Base-by-base conservation (phyloP, 352 stramenopile genomes). In the Phytopythium aichiense region DNA sequence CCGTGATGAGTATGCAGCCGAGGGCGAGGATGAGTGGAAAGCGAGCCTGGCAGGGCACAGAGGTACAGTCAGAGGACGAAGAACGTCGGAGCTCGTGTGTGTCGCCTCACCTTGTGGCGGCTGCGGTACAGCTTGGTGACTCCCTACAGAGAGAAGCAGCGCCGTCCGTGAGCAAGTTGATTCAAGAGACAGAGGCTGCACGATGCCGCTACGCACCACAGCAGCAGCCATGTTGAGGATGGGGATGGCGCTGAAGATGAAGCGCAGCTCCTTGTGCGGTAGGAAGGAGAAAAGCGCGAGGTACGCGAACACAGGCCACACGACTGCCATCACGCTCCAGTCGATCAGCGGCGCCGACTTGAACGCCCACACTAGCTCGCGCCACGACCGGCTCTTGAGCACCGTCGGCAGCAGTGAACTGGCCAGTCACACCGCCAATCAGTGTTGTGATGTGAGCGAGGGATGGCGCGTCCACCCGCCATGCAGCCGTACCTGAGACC, bases 261-360 rank as follows among this genome's bases (percentile, higher is more conserved):
- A 99, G 56, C 97, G 83, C 15, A 99, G 85, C 72, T 99, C 97
- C 70, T 99, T 99, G 81, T 99, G 97, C 15, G 95, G 96, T 20
- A 99, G 76, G 31, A 97, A 67, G 1, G 96, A 99, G 68, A 98
- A 99, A 7, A 99, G 76, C 18, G 67, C 69, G 9, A 99, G 66
- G 72, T 99, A 99, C 35, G 84, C 67, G 31, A 91, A 70, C 25
- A 87, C 68, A 0, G 84, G 84, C 80, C 80, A 91, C 42, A 83
- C 67, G 56, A 90, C 74, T 28, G 76, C 72, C 48, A 73, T 37
- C 8, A 93, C 82, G 7, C 69, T 76, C 25, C 67, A 66, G 49
- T 92, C 80, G 1, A 90, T 0, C 2, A 93, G 25, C 12, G 80
- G 63, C 5, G 76, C 76, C 9, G 69, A 61, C 51, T 69, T 68